phyloP scores from a whole-genome alignment of 768 basidiomycete genomes.

The Gymnopilus dilepis region DNA sequence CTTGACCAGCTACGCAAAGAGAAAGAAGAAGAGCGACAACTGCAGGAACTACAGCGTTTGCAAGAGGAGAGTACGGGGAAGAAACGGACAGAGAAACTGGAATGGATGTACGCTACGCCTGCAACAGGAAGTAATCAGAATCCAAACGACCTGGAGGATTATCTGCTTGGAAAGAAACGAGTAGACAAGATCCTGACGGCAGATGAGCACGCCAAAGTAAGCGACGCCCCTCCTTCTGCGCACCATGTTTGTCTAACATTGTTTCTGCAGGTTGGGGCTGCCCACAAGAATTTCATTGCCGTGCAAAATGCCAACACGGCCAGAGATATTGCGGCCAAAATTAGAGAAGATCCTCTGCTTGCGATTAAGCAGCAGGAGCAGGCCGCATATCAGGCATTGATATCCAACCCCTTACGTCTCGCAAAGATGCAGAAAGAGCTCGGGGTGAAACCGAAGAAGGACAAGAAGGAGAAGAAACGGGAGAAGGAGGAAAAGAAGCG shows the following conservation, averaged over 20 bases:
- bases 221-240: conserved; percentile 16
- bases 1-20: conserved; percentile 96
- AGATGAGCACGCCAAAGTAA: conserved; percentile 89
- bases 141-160: conserved; percentile 93
- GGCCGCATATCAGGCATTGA: conserved; percentile 83
- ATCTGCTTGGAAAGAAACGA: conserved; percentile 95
- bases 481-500: conserved; percentile 53
- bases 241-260: not conserved
- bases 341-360: conserved; percentile 96
- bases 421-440: conserved; percentile 81
- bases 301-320: conserved; percentile 91
- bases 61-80: conserved; percentile 96
- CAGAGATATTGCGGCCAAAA: conserved; percentile 90
- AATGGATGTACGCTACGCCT: conserved; percentile 99
- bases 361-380: conserved; percentile 99
- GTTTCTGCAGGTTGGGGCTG: conserved; percentile 70
- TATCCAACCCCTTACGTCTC: conserved; percentile 85
- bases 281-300: conserved; percentile 93
- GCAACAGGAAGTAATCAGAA: conserved; percentile 88
- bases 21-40: conserved; percentile 95
- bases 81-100: conserved; percentile 91
- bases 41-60: conserved; percentile 94
- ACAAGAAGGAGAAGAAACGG: conserved; percentile 66
- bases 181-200: conserved; percentile 95
- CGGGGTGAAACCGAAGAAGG: conserved; percentile 82